Evolutionary conservation across 345 rosid genomes (phyloP), one percentile per base, ranked within the genome.

Genomic region (Aurinia saxatilis): DNA sequence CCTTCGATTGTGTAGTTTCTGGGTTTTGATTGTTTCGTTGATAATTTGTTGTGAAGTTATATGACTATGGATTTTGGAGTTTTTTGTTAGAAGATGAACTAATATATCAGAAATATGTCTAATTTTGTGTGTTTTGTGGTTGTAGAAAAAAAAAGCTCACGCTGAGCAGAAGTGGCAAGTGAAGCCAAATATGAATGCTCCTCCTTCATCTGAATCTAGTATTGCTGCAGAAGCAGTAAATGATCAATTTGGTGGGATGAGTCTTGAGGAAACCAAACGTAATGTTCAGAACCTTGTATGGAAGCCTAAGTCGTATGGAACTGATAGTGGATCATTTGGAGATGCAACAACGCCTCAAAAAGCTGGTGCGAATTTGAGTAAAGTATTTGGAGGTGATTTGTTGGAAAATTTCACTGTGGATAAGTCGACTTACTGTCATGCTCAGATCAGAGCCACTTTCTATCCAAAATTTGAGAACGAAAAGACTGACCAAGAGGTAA

Each of bases 391-490:
- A 50, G 78, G 77, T 41, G 66, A 78, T 66, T 66, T 74, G 41
- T 63, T 84, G 76, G 81, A 84, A 50, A 79, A 77, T 18, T 91
- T 88, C 63, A 57, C 62, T 2, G 91, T 89, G 68, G 91, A 90
- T 58, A 81, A 79, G 35, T 70, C 85, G 2, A 76, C 87, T 15
- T 84, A 82, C 56, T 67, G 90, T 18, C 71, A 44, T 42, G 95
- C 97, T 7, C 88, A 87, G 75, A 80, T 93, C 38, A 85, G 97
- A 79, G 99, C 99, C 56, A 82, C 96, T 52, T 93, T 93, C 73
- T 93, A 93, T 72, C 99, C 97, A 29, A 93, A 93, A 71, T 93
- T 93, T 45, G 99, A 93, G 74, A 93, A 93, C 45, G 99, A 93
- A 78, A 90, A 93, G 82, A 78, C 99, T 44, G 99, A 93, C 75